phyloP scores from a whole-genome alignment of 2,329 filamentous ascomycete genomes.

The Exophiala bonariae region DNA sequence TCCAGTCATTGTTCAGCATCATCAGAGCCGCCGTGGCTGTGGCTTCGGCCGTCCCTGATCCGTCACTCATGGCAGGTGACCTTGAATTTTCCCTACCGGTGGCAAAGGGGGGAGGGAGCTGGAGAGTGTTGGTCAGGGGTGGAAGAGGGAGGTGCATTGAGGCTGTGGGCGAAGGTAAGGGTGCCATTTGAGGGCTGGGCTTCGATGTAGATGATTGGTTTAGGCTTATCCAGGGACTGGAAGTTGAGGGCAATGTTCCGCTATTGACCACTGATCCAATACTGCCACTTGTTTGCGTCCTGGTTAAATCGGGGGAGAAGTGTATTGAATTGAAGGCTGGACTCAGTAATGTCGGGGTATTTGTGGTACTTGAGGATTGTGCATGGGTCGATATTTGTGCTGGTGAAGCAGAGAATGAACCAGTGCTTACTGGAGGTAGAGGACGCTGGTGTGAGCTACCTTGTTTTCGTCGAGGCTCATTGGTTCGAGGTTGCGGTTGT shows the following conservation, averaged over 20 bases:
- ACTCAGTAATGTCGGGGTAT: slow-evolving; percentile 24
- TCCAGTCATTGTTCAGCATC: slow-evolving; percentile 81
- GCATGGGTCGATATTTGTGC: slow-evolving; percentile 32
- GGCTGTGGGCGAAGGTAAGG: slow-evolving; percentile 26
- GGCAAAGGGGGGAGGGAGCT: slow-evolving; percentile 32
- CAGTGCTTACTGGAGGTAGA: slow-evolving; percentile 29
- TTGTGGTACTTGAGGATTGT: slow-evolving; percentile 27
- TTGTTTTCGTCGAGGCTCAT: slow-evolving; percentile 12
- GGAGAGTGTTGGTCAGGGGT: slow-evolving; percentile 15
- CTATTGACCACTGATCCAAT: neutral
- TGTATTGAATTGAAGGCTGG: slow-evolving; percentile 29
- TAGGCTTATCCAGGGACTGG: slow-evolving; percentile 13
- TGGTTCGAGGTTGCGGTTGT: slow-evolving; percentile 14
- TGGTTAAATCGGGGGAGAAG: slow-evolving; percentile 21
- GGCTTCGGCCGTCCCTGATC: slow-evolving; percentile 67
- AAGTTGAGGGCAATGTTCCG: slow-evolving; percentile 2
- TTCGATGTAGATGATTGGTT: slow-evolving; percentile 14
- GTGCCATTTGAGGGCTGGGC: slow-evolving; percentile 24
- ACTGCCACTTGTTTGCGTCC: slow-evolving; percentile 18
- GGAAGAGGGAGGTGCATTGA: slow-evolving; percentile 31
- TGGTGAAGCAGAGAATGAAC: slow-evolving; percentile 39
- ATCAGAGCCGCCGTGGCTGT: slow-evolving; percentile 76
- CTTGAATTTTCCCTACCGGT: slow-evolving; percentile 36
- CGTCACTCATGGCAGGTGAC: slow-evolving; percentile 42
- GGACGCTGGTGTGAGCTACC: slow-evolving; percentile 8